Evolutionary conservation across 345 rosid genomes (phyloP), one percentile per base, ranked within the genome.

Genomic region (Aquilaria sinensis): DNA sequence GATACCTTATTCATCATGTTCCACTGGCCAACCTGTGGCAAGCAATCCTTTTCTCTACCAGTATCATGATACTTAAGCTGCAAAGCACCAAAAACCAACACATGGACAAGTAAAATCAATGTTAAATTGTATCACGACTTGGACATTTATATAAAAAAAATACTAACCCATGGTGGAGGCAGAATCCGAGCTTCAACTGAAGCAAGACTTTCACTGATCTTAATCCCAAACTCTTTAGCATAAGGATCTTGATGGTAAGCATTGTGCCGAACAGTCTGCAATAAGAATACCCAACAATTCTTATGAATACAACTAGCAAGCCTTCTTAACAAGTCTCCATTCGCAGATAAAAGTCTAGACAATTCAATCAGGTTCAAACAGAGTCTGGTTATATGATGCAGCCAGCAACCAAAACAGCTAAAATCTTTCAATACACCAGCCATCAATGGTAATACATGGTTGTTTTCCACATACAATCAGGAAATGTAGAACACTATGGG

Each of bases 1-100:
- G 5, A 12, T 83, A 95, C 99, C 85, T 91, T 95, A 12, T 95
- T 91, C 99, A 89, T 91, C 99, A 95, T 95, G 55, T 95, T 95
- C 99, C 99, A 95, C 56, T 90, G 96, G 3, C 99, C 99, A 60
- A 91, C 94, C 71, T 91, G 93, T 53, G 99, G 99, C 49, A 84
- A 72, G 70, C 96, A 89, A 65, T 83, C 83, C 79, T 78, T 87
- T 71, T 91, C 94, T 69, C 88, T 80, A 31, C 97, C 97, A 1
- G 96, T 89, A 16, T 91, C 97, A 51, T 95, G 99, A 73, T 95
- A 95, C 71, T 91, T 95, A 23, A 95, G 94, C 99, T 95, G 60
- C 43, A 69, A 53, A 47, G 6, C 13, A 58, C 31, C 43, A 56
- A 4, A 49, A 11, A 30, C 51, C 70, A 41, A 49, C 6, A 57